These are phyloP conservation scores for Avena atlantica DNA, from an alignment of 176 grass and related monocot genomes.

Conservation along the genomic window DNA sequence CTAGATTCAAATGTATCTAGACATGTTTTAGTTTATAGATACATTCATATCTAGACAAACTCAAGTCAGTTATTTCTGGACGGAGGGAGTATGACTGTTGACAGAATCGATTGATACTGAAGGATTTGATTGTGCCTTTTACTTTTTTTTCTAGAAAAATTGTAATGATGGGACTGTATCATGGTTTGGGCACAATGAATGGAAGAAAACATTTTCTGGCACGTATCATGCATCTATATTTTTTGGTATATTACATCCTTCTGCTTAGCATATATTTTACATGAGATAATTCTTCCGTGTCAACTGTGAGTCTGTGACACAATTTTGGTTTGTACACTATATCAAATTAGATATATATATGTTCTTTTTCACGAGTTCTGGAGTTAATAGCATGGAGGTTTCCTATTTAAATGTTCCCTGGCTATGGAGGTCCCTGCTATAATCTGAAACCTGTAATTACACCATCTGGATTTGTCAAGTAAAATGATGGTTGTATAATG, in stretches of 20 bases:
- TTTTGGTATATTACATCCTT: background rate
- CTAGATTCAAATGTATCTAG: too few relatives aligned
- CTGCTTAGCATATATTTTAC: constrained; percentile 22
- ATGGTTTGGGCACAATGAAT: background rate
- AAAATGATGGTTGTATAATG: background rate
- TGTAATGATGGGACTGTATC: background rate
- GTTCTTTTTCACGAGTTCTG: background rate
- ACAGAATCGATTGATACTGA: background rate
- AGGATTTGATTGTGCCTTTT: background rate
- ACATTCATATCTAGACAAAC: too few relatives aligned
- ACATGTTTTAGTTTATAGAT: too few relatives aligned
- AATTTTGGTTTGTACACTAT: background rate
- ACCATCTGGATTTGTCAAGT: background rate
- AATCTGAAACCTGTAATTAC: background rate
- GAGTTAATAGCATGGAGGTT: background rate
- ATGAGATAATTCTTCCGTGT: background rate
- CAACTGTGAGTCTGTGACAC: background rate
- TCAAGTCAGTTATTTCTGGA: too few relatives aligned
- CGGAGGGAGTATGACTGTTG: too few relatives aligned
- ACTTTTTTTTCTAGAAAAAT: background rate
- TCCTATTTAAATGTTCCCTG: constrained; percentile 9
- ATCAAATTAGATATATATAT: background rate
- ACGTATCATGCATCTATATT: background rate
- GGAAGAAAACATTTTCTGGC: background rate
- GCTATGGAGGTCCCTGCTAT: constrained; percentile 5